Evolutionary conservation across 495 filamentous ascomycete genomes (phyloP).

Genomic region (Neurospora sublineolata): DNA sequence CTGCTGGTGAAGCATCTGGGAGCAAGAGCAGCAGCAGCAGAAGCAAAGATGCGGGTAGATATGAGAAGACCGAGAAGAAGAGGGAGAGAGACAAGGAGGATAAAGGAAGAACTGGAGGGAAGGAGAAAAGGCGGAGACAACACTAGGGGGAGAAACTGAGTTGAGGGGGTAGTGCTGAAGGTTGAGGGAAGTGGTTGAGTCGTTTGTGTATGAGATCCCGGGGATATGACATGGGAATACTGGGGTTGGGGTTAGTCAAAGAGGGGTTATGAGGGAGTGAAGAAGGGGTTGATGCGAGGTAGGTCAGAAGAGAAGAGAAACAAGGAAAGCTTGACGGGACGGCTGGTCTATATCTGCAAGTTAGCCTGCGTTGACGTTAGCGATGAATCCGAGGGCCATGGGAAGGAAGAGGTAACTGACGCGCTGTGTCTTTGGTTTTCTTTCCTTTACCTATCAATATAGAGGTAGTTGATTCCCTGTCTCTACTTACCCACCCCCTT

Average conservation of each 20-base stretch:
- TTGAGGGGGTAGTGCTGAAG: background rate
- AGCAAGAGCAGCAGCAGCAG: background rate
- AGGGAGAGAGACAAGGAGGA: background rate
- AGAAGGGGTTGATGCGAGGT: background rate
- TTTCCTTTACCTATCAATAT: background rate
- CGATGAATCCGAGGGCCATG: background rate
- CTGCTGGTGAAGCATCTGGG: background rate
- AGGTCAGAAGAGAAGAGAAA: background rate
- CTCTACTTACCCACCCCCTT: background rate
- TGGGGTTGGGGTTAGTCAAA: background rate
- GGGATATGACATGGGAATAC: background rate
- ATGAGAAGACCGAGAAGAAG: background rate
- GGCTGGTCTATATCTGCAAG: background rate
- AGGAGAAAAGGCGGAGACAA: background rate
- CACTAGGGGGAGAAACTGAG: background rate
- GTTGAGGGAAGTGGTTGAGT: background rate
- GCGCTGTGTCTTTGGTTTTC: background rate
- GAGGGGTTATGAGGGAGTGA: background rate
- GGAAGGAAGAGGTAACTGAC: background rate
- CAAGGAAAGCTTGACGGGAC: background rate
- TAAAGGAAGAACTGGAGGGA: background rate
- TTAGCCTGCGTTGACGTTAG: background rate
- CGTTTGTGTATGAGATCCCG: rapidly evolving
- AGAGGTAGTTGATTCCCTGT: background rate
- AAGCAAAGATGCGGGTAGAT: background rate